A percentile compares a stretch with the other conserved stretches of the same genome.
Evolutionary conservation across 371 early-diverging fungal species (phyloP).

Genomic region (Mortierella sp.): DNA sequence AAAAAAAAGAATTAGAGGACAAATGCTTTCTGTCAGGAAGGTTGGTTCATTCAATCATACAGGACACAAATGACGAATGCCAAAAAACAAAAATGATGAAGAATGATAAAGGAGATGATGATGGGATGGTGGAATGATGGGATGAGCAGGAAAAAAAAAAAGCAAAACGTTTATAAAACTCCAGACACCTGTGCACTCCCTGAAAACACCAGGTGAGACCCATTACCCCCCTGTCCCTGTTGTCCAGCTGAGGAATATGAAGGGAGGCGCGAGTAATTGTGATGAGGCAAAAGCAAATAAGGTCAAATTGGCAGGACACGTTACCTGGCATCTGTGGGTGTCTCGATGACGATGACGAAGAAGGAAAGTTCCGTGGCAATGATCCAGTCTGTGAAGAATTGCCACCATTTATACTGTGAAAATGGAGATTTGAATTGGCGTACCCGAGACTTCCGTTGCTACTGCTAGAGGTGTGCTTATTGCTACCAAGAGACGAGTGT

Average conservation of each 20-base stretch:
- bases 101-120: neutral
- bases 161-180: neutral
- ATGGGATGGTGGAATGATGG: neutral
- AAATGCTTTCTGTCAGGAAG: too few species aligned
- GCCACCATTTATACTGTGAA: slow-evolving; percentile 11
- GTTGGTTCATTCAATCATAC: too few species aligned
- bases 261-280: neutral
- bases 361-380: slow-evolving; percentile 21
- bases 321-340: slow-evolving; percentile 28
- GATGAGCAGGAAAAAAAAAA: neutral
- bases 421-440: slow-evolving; percentile 12
- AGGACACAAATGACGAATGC: too few species aligned
- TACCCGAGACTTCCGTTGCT: slow-evolving; percentile 36
- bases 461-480: slow-evolving; percentile 33
- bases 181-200: neutral
- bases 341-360: slow-evolving; percentile 10
- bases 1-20: neutral
- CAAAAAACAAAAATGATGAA: neutral
- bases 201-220: neutral
- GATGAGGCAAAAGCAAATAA: neutral
- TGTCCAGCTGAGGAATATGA: neutral
- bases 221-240: neutral
- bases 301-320: neutral
- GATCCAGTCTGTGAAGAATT: slow-evolving; percentile 3
- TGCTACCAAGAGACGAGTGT: slow-evolving; percentile 23